These are phyloP conservation scores for Paracamarosporium sp. DNA, from an alignment of 2,329 filamentous ascomycete species.

Conservation along the genomic window DNA sequence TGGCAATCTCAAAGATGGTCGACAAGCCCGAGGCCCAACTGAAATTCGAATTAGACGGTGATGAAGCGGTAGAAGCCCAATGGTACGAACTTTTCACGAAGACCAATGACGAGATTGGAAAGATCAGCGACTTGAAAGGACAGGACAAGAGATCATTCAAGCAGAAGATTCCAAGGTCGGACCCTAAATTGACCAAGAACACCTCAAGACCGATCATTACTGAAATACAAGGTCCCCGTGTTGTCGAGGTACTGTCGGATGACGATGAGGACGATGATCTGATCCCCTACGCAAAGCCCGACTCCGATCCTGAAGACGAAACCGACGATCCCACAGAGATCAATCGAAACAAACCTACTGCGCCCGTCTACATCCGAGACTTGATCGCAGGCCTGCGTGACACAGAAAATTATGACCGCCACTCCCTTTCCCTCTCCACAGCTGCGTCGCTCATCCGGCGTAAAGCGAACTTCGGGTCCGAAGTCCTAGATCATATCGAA, in stretches of 20 bases:
- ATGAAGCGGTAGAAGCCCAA: slow-evolving; percentile 72
- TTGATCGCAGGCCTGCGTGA: slow-evolving; percentile 80
- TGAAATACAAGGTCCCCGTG: slow-evolving; percentile 48
- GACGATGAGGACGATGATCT: slow-evolving; percentile 64
- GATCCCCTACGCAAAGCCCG: slow-evolving; percentile 80
- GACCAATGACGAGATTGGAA: slow-evolving; percentile 68
- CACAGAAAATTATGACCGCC: slow-evolving; percentile 82
- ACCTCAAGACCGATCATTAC: slow-evolving; percentile 21
- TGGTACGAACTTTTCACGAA: slow-evolving; percentile 75
- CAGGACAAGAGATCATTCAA: slow-evolving; percentile 7
- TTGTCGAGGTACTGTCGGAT: slow-evolving; percentile 62
- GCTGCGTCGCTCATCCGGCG: slow-evolving; percentile 83
- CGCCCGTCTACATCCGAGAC: slow-evolving; percentile 90
- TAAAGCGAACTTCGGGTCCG: slow-evolving; percentile 86
- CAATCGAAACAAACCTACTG: slow-evolving; percentile 78
- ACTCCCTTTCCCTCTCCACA: slow-evolving; percentile 78
- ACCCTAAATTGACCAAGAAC: slow-evolving; percentile 10
- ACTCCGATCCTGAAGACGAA: slow-evolving; percentile 87
- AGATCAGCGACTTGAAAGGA: slow-evolving; percentile 23
- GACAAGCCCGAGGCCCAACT: slow-evolving; percentile 74
- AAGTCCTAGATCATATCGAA: slow-evolving; percentile 82
- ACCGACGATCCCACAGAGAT: slow-evolving; percentile 92
- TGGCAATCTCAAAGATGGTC: slow-evolving; percentile 69
- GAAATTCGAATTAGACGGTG: slow-evolving; percentile 84
- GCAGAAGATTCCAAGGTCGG: slow-evolving; percentile 3